A percentile compares a stretch with the other conserved stretches of the same genome.
Conservation (phyloP, 768 basidiomycete genomes). For the Pisolithus tinctorius region DNA sequence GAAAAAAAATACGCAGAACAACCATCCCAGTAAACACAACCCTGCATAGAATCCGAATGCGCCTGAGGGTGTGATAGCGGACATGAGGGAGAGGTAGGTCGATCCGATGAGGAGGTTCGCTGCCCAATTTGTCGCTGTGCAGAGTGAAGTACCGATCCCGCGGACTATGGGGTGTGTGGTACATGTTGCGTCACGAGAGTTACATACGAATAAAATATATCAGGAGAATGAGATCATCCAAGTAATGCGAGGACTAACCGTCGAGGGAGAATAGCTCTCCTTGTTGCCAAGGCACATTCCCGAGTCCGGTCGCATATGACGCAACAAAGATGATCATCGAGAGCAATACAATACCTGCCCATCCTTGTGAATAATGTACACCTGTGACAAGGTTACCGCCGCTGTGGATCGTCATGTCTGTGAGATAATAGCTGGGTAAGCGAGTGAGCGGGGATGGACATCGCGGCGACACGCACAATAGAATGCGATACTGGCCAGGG, state of each 20-base stretch:
- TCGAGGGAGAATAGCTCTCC: constrained; percentile 78
- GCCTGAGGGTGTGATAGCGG: constrained; percentile 62
- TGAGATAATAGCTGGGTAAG: background rate
- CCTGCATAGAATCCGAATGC: constrained; percentile 76
- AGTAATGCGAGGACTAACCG: constrained; percentile 31
- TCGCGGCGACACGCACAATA: constrained; percentile 42
- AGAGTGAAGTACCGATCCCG: constrained; percentile 69
- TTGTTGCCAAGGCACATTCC: constrained; percentile 84
- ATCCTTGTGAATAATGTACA: constrained; percentile 48
- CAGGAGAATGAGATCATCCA: background rate
- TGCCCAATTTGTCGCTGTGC: constrained; percentile 75
- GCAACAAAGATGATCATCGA: constrained; percentile 84
- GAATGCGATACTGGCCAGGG: constrained; percentile 59
- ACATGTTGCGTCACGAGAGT: background rate
- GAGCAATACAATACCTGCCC: constrained; percentile 64
- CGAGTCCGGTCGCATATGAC: constrained; percentile 72
- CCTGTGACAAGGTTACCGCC: constrained; percentile 55
- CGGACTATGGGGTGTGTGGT: constrained; percentile 38
- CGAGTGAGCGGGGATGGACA: background rate
- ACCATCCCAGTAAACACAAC: constrained; percentile 59
- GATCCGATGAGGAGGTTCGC: constrained; percentile 70
- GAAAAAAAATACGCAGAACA: constrained; percentile 66
- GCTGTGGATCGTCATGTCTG: constrained; percentile 57
- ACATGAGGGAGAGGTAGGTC: constrained; percentile 78
- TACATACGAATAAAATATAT: background rate